Percentiles rank a stretch among this genome's conserved stretches.
Evolutionary conservation across 306 rosid genomes (phyloP).

Genomic region (Gastrolobium bilobum): DNA sequence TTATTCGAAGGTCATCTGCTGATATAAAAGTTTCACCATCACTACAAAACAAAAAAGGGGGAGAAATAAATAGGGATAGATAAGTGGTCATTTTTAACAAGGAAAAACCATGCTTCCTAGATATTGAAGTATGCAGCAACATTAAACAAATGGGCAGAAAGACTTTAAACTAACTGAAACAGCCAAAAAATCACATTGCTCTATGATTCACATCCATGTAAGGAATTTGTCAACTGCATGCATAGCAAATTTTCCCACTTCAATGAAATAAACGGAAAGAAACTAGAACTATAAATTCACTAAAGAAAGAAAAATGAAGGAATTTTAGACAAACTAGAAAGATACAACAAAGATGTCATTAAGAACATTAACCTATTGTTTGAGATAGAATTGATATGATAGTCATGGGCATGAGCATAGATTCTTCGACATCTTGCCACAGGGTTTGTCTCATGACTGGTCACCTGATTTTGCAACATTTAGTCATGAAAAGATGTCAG

Average conservation of each 20-base stretch:
- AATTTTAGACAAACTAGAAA: neutral
- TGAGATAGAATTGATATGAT: slow-evolving; percentile 80
- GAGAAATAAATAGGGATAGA: neutral
- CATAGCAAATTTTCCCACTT: slow-evolving; percentile 8
- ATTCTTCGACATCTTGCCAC: slow-evolving; percentile 78
- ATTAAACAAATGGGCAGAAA: neutral
- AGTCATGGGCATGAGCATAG: slow-evolving; percentile 81
- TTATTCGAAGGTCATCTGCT: slow-evolving; percentile 82
- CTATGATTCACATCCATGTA: slow-evolving; percentile 2
- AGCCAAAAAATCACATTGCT: neutral
- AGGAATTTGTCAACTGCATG: neutral
- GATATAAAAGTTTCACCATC: slow-evolving; percentile 86
- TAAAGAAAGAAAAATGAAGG: neutral
- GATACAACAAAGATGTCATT: neutral
- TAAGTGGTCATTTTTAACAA: neutral
- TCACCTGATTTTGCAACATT: slow-evolving; percentile 56
- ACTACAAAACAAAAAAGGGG: slow-evolving; percentile 45
- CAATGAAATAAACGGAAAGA: neutral
- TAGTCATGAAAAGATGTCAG: slow-evolving; percentile 6
- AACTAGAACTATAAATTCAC: neutral
- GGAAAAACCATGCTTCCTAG: neutral
- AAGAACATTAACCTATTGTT: slow-evolving; percentile 70
- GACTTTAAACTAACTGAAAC: neutral
- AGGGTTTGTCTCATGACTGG: slow-evolving; percentile 72
- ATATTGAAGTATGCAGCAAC: neutral